These are phyloP conservation scores for Colletotrichum sp. DNA, from an alignment of 2,329 filamentous ascomycete species.

Conservation along the genomic window DNA sequence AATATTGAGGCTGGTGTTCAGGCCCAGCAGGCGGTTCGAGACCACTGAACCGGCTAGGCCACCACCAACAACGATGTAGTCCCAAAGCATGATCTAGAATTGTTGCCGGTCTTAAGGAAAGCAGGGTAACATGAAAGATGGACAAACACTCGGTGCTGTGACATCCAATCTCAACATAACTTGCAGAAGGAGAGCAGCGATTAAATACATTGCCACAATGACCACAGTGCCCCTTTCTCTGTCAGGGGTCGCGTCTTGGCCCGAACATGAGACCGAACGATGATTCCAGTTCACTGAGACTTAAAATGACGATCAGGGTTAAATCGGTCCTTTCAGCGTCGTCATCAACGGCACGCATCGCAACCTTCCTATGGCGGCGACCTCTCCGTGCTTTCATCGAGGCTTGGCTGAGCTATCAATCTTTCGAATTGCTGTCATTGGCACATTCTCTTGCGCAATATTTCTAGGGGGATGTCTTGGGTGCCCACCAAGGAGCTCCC, in stretches of 20 bases:
- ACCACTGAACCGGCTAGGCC: neutral
- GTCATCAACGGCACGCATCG: neutral
- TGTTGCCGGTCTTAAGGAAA: neutral
- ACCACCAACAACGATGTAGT: neutral
- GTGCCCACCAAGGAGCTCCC: neutral
- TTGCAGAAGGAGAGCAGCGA: neutral
- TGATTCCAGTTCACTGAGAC: neutral
- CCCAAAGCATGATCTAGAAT: neutral
- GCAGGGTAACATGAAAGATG: neutral
- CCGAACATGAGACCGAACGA: neutral
- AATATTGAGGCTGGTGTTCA: neutral
- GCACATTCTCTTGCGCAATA: neutral
- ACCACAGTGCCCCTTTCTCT: rapidly evolving
- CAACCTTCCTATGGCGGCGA: neutral
- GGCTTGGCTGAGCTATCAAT: neutral
- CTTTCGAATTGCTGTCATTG: neutral
- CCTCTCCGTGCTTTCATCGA: neutral
- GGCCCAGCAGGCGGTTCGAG: neutral
- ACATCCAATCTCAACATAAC: rapidly evolving
- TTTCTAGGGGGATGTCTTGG: rapidly evolving
- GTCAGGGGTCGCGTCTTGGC: neutral
- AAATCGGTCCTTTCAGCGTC: neutral
- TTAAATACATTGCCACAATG: neutral
- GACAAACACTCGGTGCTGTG: rapidly evolving
- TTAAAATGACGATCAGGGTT: neutral